Evolutionary conservation across 768 basidiomycete species (phyloP).

Genomic region (Hebeloma cylindrosporum): DNA sequence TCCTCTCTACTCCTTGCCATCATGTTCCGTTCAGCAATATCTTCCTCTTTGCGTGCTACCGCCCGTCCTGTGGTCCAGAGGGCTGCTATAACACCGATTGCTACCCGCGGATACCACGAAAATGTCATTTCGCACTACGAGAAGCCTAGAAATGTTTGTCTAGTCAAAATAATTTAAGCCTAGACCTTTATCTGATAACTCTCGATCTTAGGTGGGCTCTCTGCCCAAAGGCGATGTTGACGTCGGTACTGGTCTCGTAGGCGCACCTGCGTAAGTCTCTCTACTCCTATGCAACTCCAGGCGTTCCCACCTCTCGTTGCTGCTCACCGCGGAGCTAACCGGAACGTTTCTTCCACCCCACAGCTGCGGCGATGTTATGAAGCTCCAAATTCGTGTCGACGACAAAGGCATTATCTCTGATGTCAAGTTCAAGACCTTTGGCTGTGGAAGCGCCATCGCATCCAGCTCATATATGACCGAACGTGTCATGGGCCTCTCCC

Average conservation of each 20-base stretch:
- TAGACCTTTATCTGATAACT: conserved; percentile 61
- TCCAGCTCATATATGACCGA: conserved; percentile 99
- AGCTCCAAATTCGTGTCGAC: conserved; percentile 96
- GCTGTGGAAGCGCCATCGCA: conserved; percentile 97
- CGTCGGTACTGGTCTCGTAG: conserved; percentile 97
- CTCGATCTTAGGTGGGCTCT: conserved; percentile 83
- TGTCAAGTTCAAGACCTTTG: conserved; percentile 99
- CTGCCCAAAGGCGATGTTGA: conserved; percentile 88
- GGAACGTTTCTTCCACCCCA: conserved; percentile 13
- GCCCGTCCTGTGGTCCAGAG: conserved; percentile 44
- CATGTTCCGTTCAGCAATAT: conserved; percentile 71
- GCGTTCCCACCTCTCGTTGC: conserved; percentile 11
- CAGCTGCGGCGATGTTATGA: conserved; percentile 99
- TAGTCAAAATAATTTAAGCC: conserved; percentile 33
- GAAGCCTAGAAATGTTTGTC: conserved; percentile 90
- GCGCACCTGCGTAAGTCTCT: conserved; percentile 85
- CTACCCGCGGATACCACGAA: conserved; percentile 83
- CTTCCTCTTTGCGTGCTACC: conserved; percentile 48
- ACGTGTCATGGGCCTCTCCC: conserved; percentile 89
- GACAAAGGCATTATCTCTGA: conserved; percentile 94
- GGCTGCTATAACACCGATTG: conserved; percentile 45
- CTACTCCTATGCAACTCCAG: conserved; percentile 9
- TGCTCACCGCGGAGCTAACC: conserved; percentile 30
- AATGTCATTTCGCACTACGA: conserved; percentile 99
- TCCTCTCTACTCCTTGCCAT: conserved; percentile 35